These are phyloP conservation scores for Chalara sp. DNA, from an alignment of 2,329 filamentous ascomycete genomes.

Conservation along the genomic window DNA sequence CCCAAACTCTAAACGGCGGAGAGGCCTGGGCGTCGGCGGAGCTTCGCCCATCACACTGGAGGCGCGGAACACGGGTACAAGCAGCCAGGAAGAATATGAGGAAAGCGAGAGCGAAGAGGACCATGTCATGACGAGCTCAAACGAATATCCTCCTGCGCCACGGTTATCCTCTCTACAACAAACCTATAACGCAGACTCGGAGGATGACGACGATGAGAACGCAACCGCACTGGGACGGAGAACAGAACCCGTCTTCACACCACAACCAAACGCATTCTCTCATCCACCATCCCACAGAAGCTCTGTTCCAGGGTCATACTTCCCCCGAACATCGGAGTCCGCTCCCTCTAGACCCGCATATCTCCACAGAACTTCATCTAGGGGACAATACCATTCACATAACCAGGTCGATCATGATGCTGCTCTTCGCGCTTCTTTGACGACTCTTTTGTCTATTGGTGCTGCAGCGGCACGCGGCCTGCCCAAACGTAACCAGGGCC, in stretches of 20 bases:
- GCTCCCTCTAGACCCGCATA: constrained; percentile 21
- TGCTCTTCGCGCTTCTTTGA: constrained; percentile 85
- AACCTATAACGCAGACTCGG: constrained; percentile 19
- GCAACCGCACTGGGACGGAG: constrained; percentile 67
- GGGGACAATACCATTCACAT: constrained; percentile 35
- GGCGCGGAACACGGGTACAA: constrained; percentile 41
- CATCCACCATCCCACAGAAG: constrained; percentile 59
- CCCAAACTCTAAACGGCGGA: constrained; percentile 54
- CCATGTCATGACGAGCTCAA: constrained; percentile 51
- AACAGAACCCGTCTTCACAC: constrained; percentile 54
- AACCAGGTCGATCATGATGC: constrained; percentile 89
- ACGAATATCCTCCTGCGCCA: constrained; percentile 40
- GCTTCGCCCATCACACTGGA: constrained; percentile 34
- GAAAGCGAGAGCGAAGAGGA: constrained; percentile 91
- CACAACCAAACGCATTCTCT: constrained; percentile 87
- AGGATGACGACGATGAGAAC: constrained; percentile 63
- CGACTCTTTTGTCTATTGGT: constrained; percentile 89
- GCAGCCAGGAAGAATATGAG: constrained; percentile 91
- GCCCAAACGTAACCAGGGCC: constrained; percentile 48
- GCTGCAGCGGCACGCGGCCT: constrained; percentile 82
- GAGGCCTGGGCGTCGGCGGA: constrained; percentile 33
- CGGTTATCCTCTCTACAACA: constrained; percentile 4
- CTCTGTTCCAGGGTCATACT: constrained; percentile 32
- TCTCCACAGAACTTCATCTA: constrained; percentile 29
- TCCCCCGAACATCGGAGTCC: constrained; percentile 22